A percentile compares a stretch with the other conserved stretches of the same genome.
These are phyloP conservation scores for Pseudonitzschia multiseries DNA, from an alignment of 108 stramenopile species.

Conservation along the genomic window DNA sequence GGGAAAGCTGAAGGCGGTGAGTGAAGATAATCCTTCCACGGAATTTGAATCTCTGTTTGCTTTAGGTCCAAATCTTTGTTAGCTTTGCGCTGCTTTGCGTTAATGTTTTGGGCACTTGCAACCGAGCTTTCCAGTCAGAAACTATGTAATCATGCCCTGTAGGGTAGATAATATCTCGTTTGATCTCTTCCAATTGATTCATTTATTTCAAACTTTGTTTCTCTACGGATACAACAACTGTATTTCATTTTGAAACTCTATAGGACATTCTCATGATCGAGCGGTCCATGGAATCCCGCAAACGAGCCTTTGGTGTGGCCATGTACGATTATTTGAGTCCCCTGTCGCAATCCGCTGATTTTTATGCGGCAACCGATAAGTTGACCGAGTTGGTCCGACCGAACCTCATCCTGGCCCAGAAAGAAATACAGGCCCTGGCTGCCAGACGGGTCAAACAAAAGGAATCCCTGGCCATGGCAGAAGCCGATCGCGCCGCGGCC, in stretches of 20 bases:
- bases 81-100: background rate
- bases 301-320: constrained; percentile 76
- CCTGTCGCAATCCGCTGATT: constrained; percentile 61
- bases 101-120: background rate
- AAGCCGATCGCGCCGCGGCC: constrained; percentile 55
- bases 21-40: background rate
- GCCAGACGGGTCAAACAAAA: constrained; percentile 55
- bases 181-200: background rate
- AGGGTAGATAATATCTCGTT: background rate
- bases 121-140: too few relatives aligned
- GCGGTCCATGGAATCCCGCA: constrained; percentile 58
- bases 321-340: constrained; percentile 78
- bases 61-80: background rate
- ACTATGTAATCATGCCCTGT: too few relatives aligned
- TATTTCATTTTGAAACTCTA: too few relatives aligned
- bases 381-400: constrained; percentile 65
- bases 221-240: background rate
- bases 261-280: constrained; percentile 70
- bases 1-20: constrained; percentile 59
- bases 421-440: constrained; percentile 76
- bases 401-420: constrained; percentile 61
- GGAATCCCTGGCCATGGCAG: constrained; percentile 56
- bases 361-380: constrained; percentile 68
- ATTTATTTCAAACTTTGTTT: background rate
- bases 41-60: background rate